Evolutionary conservation across 805 yeast genomes (phyloP).

Genomic region (Sungouiella thailandica): DNA sequence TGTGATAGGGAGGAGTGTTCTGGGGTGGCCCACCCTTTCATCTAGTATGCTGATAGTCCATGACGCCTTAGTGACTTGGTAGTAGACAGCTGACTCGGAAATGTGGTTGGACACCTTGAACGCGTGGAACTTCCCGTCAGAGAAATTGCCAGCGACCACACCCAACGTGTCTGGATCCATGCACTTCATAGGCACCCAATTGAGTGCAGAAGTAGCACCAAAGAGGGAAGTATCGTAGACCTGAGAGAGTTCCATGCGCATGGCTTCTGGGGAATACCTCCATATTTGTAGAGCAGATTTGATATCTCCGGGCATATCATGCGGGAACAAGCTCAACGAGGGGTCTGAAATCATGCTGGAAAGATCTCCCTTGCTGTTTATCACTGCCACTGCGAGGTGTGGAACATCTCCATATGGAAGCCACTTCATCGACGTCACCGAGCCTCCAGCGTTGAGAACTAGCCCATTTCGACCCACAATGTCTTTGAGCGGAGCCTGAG

Average conservation of each 20-base stretch:
- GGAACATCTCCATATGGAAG: slow-evolving; percentile 20
- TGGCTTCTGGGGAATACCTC: slow-evolving; percentile 21
- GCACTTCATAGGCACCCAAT: slow-evolving; percentile 36
- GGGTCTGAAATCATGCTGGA: slow-evolving; percentile 18
- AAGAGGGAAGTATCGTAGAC: slow-evolving; percentile 30
- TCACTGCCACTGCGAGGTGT: slow-evolving; percentile 47
- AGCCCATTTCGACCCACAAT: slow-evolving; percentile 28
- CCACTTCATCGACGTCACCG: slow-evolving; percentile 54
- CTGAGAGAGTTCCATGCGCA: slow-evolving; percentile 23
- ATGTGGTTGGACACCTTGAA: slow-evolving; percentile 31
- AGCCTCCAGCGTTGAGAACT: slow-evolving; percentile 46
- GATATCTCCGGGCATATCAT: slow-evolving; percentile 7
- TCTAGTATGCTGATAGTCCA: slow-evolving; percentile 11
- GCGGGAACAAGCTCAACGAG: slow-evolving; percentile 29
- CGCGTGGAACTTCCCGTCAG: slow-evolving; percentile 54
- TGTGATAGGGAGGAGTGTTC: slow-evolving; percentile 29
- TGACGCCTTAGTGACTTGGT: slow-evolving; percentile 19
- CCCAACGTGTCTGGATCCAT: slow-evolving; percentile 28
- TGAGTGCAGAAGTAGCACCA: slow-evolving; percentile 42
- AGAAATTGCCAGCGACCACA: slow-evolving; percentile 47
- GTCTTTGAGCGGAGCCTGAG: slow-evolving; percentile 9
- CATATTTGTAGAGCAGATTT: slow-evolving; percentile 44
- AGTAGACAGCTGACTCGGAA: slow-evolving; percentile 12
- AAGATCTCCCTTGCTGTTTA: slow-evolving; percentile 27
- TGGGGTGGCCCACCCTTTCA: slow-evolving; percentile 5